Percentiles rank a stretch among this genome's conserved stretches.
phyloP scores from a whole-genome alignment of 768 basidiomycete species.

The Pisolithus microcarpus region DNA sequence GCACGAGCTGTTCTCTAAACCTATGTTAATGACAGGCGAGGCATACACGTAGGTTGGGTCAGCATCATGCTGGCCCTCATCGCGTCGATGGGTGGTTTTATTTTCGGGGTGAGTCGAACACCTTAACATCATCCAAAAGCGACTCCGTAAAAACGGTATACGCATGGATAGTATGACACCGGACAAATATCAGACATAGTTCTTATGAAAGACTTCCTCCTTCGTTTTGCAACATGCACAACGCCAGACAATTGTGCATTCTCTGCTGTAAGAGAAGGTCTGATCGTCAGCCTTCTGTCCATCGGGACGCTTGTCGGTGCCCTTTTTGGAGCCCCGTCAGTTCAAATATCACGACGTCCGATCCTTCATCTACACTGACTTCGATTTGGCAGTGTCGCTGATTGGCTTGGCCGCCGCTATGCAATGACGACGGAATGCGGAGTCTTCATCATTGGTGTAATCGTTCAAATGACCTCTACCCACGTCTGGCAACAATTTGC shows the following conservation, averaged over 20 bases:
- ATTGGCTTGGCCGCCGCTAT: constrained; percentile 55
- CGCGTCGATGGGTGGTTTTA: constrained; percentile 67
- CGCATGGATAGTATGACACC: constrained; percentile 48
- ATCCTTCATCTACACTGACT: constrained; percentile 22
- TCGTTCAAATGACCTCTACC: constrained; percentile 48
- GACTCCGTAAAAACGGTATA: no score
- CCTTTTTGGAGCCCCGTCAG: no score
- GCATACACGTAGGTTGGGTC: constrained; percentile 54
- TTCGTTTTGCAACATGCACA: constrained; percentile 52
- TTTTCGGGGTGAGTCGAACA: constrained; percentile 38
- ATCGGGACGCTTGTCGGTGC: no score
- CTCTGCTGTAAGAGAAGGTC: no score
- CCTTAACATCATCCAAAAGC: neutral
- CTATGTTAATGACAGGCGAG: constrained; percentile 32
- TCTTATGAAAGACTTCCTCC: constrained; percentile 61
- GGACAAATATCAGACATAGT: constrained; percentile 75
- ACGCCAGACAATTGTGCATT: constrained; percentile 32
- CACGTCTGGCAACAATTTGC: constrained; percentile 60
- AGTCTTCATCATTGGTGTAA: constrained; percentile 53
- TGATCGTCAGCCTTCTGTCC: no score
- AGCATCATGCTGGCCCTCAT: constrained; percentile 61
- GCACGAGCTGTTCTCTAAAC: no score
- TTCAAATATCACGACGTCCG: no score
- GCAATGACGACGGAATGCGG: constrained; percentile 59
- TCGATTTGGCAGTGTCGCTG: constrained; percentile 40